Evolutionary conservation across 495 filamentous ascomycete genomes (phyloP).

Genomic region (Xylaria curta): DNA sequence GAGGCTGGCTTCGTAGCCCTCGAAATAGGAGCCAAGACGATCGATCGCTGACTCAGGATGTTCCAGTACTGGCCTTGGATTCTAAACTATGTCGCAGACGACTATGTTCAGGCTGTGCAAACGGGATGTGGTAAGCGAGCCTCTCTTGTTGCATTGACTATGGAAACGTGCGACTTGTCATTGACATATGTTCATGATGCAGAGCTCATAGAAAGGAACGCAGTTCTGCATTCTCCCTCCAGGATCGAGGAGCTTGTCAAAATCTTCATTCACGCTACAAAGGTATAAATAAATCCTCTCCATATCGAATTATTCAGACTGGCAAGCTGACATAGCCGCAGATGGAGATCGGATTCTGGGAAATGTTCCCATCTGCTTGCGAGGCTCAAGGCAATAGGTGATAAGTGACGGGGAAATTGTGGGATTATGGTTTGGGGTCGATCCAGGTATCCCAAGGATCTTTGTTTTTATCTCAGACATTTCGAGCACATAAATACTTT

Average conservation of each 20-base stretch:
- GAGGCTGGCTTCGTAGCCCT: not conserved
- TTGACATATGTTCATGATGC: constrained; percentile 15
- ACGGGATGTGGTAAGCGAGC: constrained; percentile 72
- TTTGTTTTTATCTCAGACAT: not conserved
- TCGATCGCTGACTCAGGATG: not conserved
- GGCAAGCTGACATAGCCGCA: constrained; percentile 46
- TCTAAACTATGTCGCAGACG: constrained; percentile 79
- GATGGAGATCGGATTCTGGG: constrained; percentile 90
- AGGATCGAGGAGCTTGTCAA: constrained; percentile 80
- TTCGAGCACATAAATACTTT: no score
- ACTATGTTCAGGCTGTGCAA: constrained; percentile 73
- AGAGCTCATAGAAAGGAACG: constrained; percentile 77
- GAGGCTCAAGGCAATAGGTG: not conserved
- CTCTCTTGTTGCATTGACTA: not conserved
- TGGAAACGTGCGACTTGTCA: constrained; percentile 33
- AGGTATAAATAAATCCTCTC: constrained; percentile 54
- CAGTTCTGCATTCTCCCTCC: constrained; percentile 69
- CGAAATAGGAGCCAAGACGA: not conserved
- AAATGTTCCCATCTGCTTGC: constrained; percentile 63
- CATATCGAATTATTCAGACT: not conserved
- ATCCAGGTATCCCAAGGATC: not conserved
- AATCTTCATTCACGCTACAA: constrained; percentile 86
- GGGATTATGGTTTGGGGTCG: not conserved
- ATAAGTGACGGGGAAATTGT: not conserved
- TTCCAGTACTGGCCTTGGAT: constrained; percentile 85